Percentiles rank a stretch among this genome's conserved stretches.
phyloP scores from a whole-genome alignment of 345 rosid genomes.

The Anastatica hierochuntica region DNA sequence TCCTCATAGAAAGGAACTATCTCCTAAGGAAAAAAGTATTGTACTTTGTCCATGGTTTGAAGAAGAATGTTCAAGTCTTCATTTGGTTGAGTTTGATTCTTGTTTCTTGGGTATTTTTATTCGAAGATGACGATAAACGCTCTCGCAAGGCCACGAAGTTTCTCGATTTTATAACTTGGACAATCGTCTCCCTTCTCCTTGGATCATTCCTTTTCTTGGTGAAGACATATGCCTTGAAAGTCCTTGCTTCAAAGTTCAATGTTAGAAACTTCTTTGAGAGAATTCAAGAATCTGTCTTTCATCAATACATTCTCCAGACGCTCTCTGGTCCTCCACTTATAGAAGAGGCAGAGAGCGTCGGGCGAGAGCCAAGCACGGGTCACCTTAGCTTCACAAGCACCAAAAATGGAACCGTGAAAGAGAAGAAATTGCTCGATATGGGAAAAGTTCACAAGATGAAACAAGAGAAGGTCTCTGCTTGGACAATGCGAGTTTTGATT shows the following conservation, averaged over 20 bases:
- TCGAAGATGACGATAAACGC: conserved; percentile 33
- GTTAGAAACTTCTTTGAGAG: conserved; percentile 76
- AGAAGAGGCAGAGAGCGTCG: conserved; percentile 52
- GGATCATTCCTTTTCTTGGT: conserved; percentile 60
- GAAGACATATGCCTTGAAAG: conserved; percentile 62
- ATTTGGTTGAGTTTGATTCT: conserved; percentile 64
- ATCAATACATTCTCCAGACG: conserved; percentile 69
- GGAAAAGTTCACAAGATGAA: conserved; percentile 63
- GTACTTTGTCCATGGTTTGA: conserved; percentile 90
- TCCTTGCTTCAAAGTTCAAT: conserved; percentile 77
- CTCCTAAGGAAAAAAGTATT: conserved; percentile 65
- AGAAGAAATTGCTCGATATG: conserved; percentile 63
- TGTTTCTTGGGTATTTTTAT: conserved; percentile 53
- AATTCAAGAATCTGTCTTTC: conserved; percentile 77
- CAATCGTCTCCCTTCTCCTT: conserved; percentile 44
- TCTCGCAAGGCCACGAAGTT: conserved; percentile 35
- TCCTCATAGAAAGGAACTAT: conserved; percentile 68
- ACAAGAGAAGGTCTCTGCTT: conserved; percentile 76
- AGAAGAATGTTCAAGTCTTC: conserved; percentile 69
- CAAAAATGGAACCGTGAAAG: conserved; percentile 36
- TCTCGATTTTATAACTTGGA: conserved; percentile 47
- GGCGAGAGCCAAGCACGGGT: conserved; percentile 36
- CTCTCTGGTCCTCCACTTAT: conserved; percentile 69
- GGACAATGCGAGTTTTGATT: conserved; percentile 82
- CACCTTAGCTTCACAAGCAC: conserved; percentile 43